Evolutionary conservation across 148 eudicot species (phyloP), one percentile per base, ranked within the genome.

Genomic region (Rhododendron ovatum): DNA sequence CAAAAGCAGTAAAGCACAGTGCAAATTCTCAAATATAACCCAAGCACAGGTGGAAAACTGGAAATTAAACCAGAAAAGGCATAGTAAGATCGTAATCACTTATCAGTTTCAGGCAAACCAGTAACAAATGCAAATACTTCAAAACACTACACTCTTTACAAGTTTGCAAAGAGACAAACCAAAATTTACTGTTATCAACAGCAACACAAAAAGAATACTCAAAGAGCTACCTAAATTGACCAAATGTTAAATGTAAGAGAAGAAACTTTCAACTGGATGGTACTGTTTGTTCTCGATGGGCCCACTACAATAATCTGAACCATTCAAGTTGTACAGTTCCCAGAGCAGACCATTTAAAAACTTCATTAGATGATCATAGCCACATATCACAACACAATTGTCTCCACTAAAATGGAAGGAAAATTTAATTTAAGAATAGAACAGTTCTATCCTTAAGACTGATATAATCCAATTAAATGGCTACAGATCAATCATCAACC

Each of bases 181-280:
- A 81, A 80, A 17, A 80, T 26, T 80, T 80, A 33, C 37, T 48
- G 39, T 48, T 14, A 57, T 57, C 24, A 24, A 80, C 24, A 30
- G 83, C 45, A 6, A 18, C 20, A 45, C 11, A 33, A 28, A 33
- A 28, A 50, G 63, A 50, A 14, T 13, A 50, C 82, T 80, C 69
- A 7, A 2, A 81, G 83, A 20, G 69, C 83, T 61, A 55, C 17
- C n/a, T 53, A 7, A 30, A 81, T 81, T 53, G 13, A 50, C 41
- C 24, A 51, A 80, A 26, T 15, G 63, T 14, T 3, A 28, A 57
- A 80, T 50, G n/a, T 26, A 82, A 59, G 55, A 20, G 53, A 59
- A 22, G 33, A 92, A 95, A 92, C 92, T 93, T 71, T 92, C 94
- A 82, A 94, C 90, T 18, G 97, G 84, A 53, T 22, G 69, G 28